Evolutionary conservation across 139 green algal species (phyloP).

Genomic region (Tetradesmus obliquus): DNA sequence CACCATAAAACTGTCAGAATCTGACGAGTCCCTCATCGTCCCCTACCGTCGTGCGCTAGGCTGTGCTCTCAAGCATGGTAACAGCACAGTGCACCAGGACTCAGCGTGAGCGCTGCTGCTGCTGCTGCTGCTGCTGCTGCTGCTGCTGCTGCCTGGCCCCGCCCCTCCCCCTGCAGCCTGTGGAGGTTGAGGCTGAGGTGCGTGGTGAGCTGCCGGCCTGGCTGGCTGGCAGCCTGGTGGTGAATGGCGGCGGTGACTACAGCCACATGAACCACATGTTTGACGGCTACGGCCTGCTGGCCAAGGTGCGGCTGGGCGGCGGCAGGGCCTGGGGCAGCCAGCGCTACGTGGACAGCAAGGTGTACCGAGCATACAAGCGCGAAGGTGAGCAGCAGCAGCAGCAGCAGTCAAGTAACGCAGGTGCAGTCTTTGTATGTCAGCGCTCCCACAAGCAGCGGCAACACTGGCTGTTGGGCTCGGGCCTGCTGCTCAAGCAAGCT

Average conservation of each 20-base stretch:
- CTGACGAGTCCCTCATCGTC: too few relatives aligned
- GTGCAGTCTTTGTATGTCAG: not conserved
- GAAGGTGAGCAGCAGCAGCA: constrained; percentile 3
- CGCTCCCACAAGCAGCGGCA: not conserved
- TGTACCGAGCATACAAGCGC: constrained; percentile 46
- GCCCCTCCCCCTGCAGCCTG: not conserved
- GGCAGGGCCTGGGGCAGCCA: constrained; percentile 49
- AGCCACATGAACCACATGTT: constrained; percentile 78
- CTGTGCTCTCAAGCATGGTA: too few relatives aligned
- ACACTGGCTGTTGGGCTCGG: not conserved
- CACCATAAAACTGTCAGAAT: too few relatives aligned
- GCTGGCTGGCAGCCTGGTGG: constrained; percentile 66
- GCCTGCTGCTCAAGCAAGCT: too few relatives aligned
- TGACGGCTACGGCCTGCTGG: constrained; percentile 79
- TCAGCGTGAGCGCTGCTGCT: not conserved
- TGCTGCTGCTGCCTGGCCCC: not conserved
- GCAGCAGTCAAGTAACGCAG: not conserved
- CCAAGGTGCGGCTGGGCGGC: constrained; percentile 61
- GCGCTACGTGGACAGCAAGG: constrained; percentile 58
- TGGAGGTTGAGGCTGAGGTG: constrained; percentile 49
- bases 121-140: not conserved
- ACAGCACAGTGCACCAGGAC: too few relatives aligned
- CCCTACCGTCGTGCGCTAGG: too few relatives aligned
- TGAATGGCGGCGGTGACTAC: constrained; percentile 73
- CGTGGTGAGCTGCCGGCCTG: constrained; percentile 61